Percentiles rank a stretch among this genome's conserved stretches.
phyloP scores from a whole-genome alignment of 306 rosid species.

The Begonia loranthoides region DNA sequence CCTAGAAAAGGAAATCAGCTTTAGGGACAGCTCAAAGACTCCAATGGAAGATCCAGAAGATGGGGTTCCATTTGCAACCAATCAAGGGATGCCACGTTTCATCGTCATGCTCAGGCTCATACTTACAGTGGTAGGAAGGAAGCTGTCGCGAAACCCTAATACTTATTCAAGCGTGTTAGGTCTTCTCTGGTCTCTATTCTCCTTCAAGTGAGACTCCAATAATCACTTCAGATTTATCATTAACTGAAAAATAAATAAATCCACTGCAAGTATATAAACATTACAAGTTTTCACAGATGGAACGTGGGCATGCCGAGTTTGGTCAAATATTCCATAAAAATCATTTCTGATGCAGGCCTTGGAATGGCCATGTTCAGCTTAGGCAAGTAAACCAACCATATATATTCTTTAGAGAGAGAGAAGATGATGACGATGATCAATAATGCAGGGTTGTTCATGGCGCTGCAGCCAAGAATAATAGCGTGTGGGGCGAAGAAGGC shows the following conservation, averaged over 20 bases:
- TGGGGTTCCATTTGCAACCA: background rate
- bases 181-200: constrained; percentile 29
- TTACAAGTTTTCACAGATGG: constrained; percentile 16
- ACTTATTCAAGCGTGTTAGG: constrained; percentile 27
- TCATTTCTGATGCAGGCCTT: constrained; percentile 32
- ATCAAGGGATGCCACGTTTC: constrained; percentile 22
- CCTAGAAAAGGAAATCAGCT: constrained; percentile 29
- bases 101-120: constrained; percentile 29
- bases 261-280: no score
- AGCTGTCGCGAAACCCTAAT: constrained; percentile 35
- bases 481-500: constrained; percentile 28
- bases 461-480: constrained; percentile 25
- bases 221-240: no score
- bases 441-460: constrained; percentile 30
- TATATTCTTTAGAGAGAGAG: background rate
- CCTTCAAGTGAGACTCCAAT: constrained; percentile 21
- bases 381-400: constrained; percentile 8
- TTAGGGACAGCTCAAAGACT: constrained; percentile 21
- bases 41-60: constrained; percentile 15
- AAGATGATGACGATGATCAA: background rate
- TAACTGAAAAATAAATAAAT: no score
- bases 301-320: constrained; percentile 32
- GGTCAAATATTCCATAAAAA: constrained; percentile 26
- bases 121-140: constrained; percentile 23
- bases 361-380: constrained; percentile 43